phyloP scores from a whole-genome alignment of 148 eudicot genomes.

The Fagopyrum homotropicum region DNA sequence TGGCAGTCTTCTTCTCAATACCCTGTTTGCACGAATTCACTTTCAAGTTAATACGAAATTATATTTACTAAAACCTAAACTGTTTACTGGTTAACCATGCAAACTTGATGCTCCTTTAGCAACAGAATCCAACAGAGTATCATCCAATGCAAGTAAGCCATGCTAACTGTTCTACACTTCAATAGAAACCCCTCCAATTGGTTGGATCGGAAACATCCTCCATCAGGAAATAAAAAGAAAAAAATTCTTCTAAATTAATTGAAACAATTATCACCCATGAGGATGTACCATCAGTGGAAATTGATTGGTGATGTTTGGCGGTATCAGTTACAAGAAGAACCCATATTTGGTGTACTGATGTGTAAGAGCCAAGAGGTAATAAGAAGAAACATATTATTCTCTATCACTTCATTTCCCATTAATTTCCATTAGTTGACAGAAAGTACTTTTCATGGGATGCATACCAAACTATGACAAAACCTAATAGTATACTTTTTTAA shows the following conservation, averaged over 20 bases:
- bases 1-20: conserved; percentile 88
- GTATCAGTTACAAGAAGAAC: neutral
- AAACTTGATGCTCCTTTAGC: neutral
- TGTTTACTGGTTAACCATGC: neutral
- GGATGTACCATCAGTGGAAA: neutral
- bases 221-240: neutral
- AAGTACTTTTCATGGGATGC: neutral
- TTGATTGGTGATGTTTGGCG: neutral
- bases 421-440: neutral
- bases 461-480: neutral
- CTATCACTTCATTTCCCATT: neutral
- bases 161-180: neutral
- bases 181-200: neutral
- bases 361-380: neutral
- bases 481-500: neutral
- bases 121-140: neutral
- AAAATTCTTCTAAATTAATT: neutral
- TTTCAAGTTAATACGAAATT: neutral
- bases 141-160: neutral
- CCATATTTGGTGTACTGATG: neutral
- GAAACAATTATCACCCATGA: neutral
- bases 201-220: neutral
- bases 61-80: neutral
- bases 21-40: conserved; percentile 39
- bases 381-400: neutral